Conservation (phyloP, 306 rosid species). For the Glycyrrhiza uralensis region DNA sequence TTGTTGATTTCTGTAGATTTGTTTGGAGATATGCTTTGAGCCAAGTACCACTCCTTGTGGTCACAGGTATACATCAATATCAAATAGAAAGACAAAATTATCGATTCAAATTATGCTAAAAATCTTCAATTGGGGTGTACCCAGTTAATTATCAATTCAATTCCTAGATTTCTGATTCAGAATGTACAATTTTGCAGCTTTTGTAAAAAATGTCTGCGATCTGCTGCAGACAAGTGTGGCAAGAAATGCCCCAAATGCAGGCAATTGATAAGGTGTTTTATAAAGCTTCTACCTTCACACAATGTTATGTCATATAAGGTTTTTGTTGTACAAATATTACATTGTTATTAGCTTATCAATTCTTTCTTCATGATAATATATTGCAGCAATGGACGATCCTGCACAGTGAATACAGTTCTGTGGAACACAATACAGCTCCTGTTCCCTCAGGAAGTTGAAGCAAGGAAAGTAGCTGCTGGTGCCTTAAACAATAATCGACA, state of each 20-base stretch:
- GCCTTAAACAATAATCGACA: conserved; percentile 37
- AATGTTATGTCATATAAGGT: neutral
- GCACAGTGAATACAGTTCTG: conserved; percentile 89
- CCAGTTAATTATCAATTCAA: neutral
- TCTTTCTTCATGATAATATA: neutral
- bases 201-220: conserved; percentile 79
- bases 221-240: conserved; percentile 93
- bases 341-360: neutral
- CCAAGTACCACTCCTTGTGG: conserved; percentile 98
- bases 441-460: conserved; percentile 83
- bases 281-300: neutral
- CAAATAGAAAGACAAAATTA: neutral
- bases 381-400: conserved; percentile 83
- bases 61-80: conserved; percentile 60
- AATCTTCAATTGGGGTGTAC: neutral
- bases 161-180: conserved; percentile 14
- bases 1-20: conserved; percentile 52
- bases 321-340: neutral
- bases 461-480: conserved; percentile 60
- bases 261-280: conserved; percentile 65
- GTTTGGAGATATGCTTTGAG: conserved; percentile 92
- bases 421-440: conserved; percentile 97
- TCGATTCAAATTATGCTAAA: neutral
- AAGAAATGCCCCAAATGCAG: conserved; percentile 94
- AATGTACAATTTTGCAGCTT: conserved; percentile 47